A percentile compares a stretch with the other conserved stretches of the same genome.
These are phyloP conservation scores for Chaetomidium leptoderma DNA, from an alignment of 495 filamentous ascomycete species.

Conservation along the genomic window DNA sequence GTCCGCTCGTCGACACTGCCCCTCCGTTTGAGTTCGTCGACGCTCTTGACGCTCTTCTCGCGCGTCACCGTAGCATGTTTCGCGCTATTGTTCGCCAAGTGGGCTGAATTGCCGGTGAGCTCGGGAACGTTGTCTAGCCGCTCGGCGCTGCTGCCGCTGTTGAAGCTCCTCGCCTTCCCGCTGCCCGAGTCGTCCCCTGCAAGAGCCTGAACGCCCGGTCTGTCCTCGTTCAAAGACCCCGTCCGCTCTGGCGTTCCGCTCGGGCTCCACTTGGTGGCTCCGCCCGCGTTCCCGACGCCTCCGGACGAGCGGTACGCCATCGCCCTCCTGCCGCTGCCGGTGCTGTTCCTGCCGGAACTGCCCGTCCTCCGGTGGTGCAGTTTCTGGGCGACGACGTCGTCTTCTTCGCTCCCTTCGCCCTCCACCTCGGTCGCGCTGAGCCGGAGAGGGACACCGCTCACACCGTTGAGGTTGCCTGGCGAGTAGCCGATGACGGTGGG, in stretches of 20 bases:
- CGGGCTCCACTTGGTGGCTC: slow-evolving; percentile 58
- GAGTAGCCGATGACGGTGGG: slow-evolving; percentile 68
- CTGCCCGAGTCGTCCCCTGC: slow-evolving; percentile 41
- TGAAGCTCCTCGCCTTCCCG: slow-evolving; percentile 44
- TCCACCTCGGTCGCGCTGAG: slow-evolving; percentile 93
- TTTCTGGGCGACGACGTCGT: slow-evolving; percentile 54
- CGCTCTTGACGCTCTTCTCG: slow-evolving; percentile 58
- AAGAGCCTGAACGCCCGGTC: slow-evolving; percentile 25
- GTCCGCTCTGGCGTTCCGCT: slow-evolving; percentile 59
- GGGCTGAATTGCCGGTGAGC: slow-evolving; percentile 32
- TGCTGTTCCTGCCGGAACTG: slow-evolving; percentile 71
- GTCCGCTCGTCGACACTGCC: slow-evolving; percentile 94
- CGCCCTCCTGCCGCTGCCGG: slow-evolving; percentile 61
- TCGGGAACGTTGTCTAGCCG: slow-evolving; percentile 48
- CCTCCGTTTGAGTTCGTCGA: slow-evolving; percentile 54
- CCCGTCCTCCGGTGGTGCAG: slow-evolving; percentile 68
- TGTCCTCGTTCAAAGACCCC: slow-evolving; percentile 42
- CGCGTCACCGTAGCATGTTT: slow-evolving; percentile 50
- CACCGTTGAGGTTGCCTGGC: slow-evolving; percentile 64
- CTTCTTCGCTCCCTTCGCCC: slow-evolving; percentile 72
- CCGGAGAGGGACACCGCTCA: slow-evolving; percentile 78
- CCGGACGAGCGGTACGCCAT: slow-evolving; percentile 53
- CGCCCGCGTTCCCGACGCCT: slow-evolving; percentile 30
- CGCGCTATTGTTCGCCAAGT: slow-evolving; percentile 50
- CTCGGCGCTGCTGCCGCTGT: slow-evolving; percentile 53